Evolutionary conservation across 2,329 filamentous ascomycete species (phyloP).

Genomic region (Elsinoe fawcettii): DNA sequence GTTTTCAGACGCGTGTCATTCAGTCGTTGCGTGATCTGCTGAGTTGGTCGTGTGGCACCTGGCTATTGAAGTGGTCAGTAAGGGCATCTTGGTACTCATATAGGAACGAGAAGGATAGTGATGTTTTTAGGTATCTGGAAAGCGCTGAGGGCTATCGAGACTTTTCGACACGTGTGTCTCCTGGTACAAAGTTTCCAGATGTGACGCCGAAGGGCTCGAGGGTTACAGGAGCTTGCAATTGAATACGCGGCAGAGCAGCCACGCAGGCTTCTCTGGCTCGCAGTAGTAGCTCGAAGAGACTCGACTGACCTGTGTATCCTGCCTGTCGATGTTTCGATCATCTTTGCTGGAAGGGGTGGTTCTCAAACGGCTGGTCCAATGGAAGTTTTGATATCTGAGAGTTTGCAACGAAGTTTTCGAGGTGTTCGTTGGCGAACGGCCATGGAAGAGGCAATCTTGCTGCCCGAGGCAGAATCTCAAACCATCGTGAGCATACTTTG

Average conservation of each 20-base stretch:
- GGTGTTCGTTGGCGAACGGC: background rate
- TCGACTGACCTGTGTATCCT: background rate
- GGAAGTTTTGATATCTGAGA: background rate
- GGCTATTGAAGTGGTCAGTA: background rate
- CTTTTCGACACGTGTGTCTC: background rate
- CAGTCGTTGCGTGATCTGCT: constrained; percentile 8
- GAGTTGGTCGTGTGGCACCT: background rate
- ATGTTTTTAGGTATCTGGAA: too few species aligned
- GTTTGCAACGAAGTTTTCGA: background rate
- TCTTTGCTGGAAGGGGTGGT: background rate
- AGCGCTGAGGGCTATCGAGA: too few species aligned
- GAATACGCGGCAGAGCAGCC: background rate
- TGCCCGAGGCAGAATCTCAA: background rate
- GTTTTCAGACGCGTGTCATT: constrained; percentile 10
- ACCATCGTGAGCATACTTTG: background rate
- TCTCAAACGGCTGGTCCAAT: background rate
- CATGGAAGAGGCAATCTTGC: background rate
- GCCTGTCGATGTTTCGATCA: background rate
- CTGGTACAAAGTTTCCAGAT: background rate
- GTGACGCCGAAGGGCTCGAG: background rate
- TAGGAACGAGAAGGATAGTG: background rate
- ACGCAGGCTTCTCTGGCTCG: background rate
- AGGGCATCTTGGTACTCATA: background rate
- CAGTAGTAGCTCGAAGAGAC: background rate
- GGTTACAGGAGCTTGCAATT: too few species aligned